Evolutionary conservation across 2,329 filamentous ascomycete species (phyloP), one percentile per base, ranked within the genome.

Genomic region (Xylaria sp.): DNA sequence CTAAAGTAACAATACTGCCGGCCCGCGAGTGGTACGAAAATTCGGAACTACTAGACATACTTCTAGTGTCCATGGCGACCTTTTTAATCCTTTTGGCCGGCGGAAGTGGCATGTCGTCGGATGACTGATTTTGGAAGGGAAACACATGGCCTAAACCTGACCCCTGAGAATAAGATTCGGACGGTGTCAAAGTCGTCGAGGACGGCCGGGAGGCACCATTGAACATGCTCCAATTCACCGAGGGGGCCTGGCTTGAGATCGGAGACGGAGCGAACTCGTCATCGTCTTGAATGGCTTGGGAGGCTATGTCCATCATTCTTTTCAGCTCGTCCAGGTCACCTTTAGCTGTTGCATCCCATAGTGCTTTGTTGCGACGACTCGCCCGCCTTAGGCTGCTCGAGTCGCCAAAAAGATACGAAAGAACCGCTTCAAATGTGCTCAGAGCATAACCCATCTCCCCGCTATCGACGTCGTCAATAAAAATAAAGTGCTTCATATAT

Each of bases 401-500:
- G 72, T 96, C 93, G 63, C 88, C 86, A 8, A 89, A 86, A 2
- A 99, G 85, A 73, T 99, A 98, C 1, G 92, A 88, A 33, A 99
- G 77, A 0, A 99, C 95, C 6, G 93, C 95, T 75, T 99, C 95
- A 62, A 98, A 92, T 0, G 95, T 99, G 76, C 94, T 98, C 52
- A 99, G 77, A 0, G 94, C 93, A 76, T 99, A 99, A 8, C 95
- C 95, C 81, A 96, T 90, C 77, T 99, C 95, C 49, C 95, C 95
- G 63, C 88, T 96, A 68, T 99, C 95, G 8, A 99, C 93, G 77
- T 99, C 95, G 70, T 98, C 95, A 52, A 97, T 93, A 76, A 97
- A 99, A 68, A 97, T 95, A 73, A 97, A 99, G 71, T 96, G 92
- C 43, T 94, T 90, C 83, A 98, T 97, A 74, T 98, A 99, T n/a